These are phyloP conservation scores for Debaryomyces prosopidis DNA, from an alignment of 805 yeast genomes.

Conservation along the genomic window DNA sequence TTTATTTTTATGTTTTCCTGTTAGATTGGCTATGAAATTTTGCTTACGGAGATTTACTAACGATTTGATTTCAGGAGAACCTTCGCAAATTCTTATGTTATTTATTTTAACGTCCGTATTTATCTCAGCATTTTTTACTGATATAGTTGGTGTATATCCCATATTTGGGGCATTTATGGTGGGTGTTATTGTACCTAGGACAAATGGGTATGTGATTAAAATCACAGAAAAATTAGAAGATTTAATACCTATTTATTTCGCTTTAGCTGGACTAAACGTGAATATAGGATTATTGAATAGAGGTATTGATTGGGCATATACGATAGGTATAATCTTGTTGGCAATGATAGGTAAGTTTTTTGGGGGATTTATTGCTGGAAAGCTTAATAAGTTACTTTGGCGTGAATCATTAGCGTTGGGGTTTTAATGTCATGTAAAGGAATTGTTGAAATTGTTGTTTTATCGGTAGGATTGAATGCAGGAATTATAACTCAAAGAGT, in stretches of 20 bases:
- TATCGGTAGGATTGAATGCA: constrained; percentile 72
- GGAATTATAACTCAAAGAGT: constrained; percentile 63
- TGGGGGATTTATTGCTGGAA: constrained; percentile 70
- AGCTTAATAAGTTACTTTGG: constrained; percentile 61
- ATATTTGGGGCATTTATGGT: constrained; percentile 83
- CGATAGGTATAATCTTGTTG: constrained; percentile 62
- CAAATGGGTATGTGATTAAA: constrained; percentile 67
- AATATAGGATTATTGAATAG: constrained; percentile 61
- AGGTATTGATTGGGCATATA: constrained; percentile 80
- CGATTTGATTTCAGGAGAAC: constrained; percentile 58
- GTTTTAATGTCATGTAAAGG: constrained; percentile 87
- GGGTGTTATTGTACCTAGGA: constrained; percentile 76
- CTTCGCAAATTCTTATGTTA: constrained; percentile 62
- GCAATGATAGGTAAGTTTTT: constrained; percentile 68
- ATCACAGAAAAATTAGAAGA: constrained; percentile 78
- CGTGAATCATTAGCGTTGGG: constrained; percentile 74
- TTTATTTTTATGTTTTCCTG: constrained; percentile 56
- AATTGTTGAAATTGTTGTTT: constrained; percentile 79
- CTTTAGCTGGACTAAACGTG: constrained; percentile 73
- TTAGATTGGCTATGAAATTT: constrained; percentile 48
- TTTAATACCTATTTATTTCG: constrained; percentile 78
- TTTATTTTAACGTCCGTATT: constrained; percentile 57
- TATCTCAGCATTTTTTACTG: constrained; percentile 74
- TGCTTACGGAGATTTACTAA: constrained; percentile 48
- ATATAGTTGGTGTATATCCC: constrained; percentile 83